Evolutionary conservation across 2,329 filamentous ascomycete species (phyloP).

Genomic region (Chalara sp.): DNA sequence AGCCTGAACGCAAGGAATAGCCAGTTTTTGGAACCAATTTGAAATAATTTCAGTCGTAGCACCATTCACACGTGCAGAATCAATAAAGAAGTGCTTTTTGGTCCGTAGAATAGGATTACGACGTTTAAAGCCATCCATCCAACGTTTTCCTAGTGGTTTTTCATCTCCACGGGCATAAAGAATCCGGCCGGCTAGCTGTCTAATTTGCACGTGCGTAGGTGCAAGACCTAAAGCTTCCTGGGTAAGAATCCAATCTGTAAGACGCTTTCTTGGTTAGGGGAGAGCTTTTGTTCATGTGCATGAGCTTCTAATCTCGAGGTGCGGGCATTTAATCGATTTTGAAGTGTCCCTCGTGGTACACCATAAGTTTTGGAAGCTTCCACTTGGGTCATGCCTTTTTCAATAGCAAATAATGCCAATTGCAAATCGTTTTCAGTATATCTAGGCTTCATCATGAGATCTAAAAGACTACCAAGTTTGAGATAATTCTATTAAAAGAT

Average conservation of each 20-base stretch:
- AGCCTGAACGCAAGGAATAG: background rate
- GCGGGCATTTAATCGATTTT: too few relatives aligned
- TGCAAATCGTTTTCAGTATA: too few relatives aligned
- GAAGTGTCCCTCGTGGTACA: too few relatives aligned
- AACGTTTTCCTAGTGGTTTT: background rate
- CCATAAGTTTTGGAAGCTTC: too few relatives aligned
- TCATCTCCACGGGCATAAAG: background rate
- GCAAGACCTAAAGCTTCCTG: background rate
- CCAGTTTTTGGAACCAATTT: background rate
- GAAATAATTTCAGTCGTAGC: slow-evolving; percentile 4
- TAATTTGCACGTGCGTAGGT: background rate
- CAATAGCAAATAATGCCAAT: too few relatives aligned
- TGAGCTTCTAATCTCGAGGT: too few relatives aligned
- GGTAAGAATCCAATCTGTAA: background rate
- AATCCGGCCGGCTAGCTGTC: background rate
- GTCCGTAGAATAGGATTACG: slow-evolving; percentile 3
- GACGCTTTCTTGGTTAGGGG: background rate
- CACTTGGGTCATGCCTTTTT: too few relatives aligned
- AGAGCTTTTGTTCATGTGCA: background rate
- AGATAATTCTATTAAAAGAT: too few relatives aligned
- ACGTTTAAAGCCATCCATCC: background rate
- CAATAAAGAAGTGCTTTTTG: slow-evolving; percentile 1
- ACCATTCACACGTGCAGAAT: slow-evolving; percentile 3
- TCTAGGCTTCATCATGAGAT: too few relatives aligned
- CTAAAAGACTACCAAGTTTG: too few relatives aligned